phyloP scores from a whole-genome alignment of 805 yeast genomes.

The Starmerella kuoi region DNA sequence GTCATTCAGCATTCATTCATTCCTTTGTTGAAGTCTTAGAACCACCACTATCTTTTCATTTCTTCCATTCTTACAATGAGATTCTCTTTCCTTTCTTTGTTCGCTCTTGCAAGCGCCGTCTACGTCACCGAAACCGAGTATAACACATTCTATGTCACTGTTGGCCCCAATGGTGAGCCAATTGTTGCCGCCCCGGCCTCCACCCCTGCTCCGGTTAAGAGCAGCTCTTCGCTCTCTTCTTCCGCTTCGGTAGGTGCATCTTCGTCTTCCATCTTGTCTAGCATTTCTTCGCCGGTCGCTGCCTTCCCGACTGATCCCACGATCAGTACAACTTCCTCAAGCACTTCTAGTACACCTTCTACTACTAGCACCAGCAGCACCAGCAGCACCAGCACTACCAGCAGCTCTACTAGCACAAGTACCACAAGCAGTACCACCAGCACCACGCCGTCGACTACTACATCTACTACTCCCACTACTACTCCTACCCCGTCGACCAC shows the following conservation, averaged over 20 bases:
- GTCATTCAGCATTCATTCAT: too few relatives aligned
- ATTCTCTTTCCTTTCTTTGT: slow-evolving; percentile 11
- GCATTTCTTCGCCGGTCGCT: not conserved
- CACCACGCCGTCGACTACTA: slow-evolving; percentile 18
- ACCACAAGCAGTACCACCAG: slow-evolving; percentile 2
- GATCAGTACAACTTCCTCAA: not conserved
- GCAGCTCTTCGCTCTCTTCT: not conserved
- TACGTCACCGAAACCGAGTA: slow-evolving; percentile 21
- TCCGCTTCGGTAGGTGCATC: not conserved
- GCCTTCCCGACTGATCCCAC: not conserved
- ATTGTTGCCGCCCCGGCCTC: not conserved
- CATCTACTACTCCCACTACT: slow-evolving; percentile 18
- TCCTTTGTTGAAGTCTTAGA: too few relatives aligned
- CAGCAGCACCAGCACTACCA: not conserved
- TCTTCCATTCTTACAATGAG: too few relatives aligned
- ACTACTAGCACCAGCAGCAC: not conserved
- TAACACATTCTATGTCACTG: slow-evolving; percentile 20
- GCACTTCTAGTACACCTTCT: not conserved
- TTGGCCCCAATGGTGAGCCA: slow-evolving; percentile 5
- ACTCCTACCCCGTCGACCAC: slow-evolving; percentile 17
- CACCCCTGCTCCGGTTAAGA: not conserved
- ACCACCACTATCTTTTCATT: too few relatives aligned
- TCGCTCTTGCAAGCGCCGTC: slow-evolving; percentile 18
- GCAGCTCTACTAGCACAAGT: not conserved
- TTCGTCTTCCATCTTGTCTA: not conserved